A percentile compares a stretch with the other conserved stretches of the same genome.
Evolutionary conservation across 2,329 filamentous ascomycete genomes (phyloP).

Genomic region (Rutstroemia sp.): DNA sequence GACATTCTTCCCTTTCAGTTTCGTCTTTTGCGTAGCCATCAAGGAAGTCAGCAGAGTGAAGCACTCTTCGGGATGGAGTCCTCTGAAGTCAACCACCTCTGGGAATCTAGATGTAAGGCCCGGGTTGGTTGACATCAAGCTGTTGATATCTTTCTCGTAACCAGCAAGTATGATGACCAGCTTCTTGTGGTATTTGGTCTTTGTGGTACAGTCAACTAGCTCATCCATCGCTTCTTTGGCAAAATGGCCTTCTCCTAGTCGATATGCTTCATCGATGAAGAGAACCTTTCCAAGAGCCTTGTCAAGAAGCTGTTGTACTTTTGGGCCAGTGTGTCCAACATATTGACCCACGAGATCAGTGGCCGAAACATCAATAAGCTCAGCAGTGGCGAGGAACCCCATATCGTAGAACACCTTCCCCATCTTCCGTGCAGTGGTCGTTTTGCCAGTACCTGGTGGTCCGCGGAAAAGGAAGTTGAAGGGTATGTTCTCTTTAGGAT

Average conservation of each 20-base stretch:
- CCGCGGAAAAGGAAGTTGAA: constrained; percentile 54
- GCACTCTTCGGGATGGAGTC: constrained; percentile 30
- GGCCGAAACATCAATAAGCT: constrained; percentile 60
- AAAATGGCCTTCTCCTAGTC: constrained; percentile 42
- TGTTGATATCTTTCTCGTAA: constrained; percentile 48
- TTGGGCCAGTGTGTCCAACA: constrained; percentile 62
- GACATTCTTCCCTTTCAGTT: no score
- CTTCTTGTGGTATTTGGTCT: constrained; percentile 41
- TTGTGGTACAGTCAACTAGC: constrained; percentile 46
- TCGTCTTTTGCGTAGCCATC: no score
- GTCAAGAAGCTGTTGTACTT: constrained; percentile 52
- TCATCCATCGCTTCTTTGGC: constrained; percentile 63
- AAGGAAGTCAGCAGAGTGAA: constrained; percentile 22
- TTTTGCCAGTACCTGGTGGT: constrained; percentile 60
- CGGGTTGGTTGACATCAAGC: constrained; percentile 42
- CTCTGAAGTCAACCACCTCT: constrained; percentile 39
- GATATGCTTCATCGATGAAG: constrained; percentile 53
- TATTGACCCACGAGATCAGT: constrained; percentile 63
- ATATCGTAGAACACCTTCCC: constrained; percentile 70
- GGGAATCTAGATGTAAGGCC: constrained; percentile 49
- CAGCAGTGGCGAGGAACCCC: constrained; percentile 52
- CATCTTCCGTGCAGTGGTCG: constrained; percentile 63
- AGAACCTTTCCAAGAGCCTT: constrained; percentile 44
- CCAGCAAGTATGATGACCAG: constrained; percentile 49
- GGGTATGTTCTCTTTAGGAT: constrained; percentile 44